Percentiles rank a stretch among this genome's conserved stretches.
These are phyloP conservation scores for Ministeria vibrans DNA, from an alignment of 78 protist species.

Conservation along the genomic window DNA sequence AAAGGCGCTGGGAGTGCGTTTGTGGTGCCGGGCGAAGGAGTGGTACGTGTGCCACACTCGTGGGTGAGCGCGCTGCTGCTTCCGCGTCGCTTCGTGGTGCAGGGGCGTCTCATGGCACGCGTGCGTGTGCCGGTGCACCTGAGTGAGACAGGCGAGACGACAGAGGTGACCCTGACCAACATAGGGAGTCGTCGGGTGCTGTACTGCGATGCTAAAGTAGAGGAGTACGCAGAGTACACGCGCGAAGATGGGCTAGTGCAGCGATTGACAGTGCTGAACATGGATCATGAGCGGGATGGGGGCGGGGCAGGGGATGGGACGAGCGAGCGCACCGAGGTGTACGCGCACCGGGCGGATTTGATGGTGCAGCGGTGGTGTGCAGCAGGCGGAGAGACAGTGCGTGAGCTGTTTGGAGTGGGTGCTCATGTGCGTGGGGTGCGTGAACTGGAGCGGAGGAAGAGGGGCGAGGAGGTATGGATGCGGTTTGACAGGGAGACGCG, in stretches of 20 bases:
- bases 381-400: background rate
- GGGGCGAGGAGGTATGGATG: background rate
- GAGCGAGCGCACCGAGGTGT: background rate
- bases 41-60: no score
- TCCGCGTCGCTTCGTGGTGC: no score
- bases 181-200: no score
- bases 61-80: no score
- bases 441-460: background rate
- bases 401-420: background rate
- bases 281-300: no score
- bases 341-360: background rate
- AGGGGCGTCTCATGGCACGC: no score
- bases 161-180: no score
- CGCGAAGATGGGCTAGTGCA: background rate
- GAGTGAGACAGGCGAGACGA: no score
- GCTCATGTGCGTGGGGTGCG: background rate
- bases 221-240: background rate
- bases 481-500: background rate
- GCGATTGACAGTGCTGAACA: background rate
- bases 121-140: no score
- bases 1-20: no score
- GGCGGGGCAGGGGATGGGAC: no score
- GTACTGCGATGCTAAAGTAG: background rate
- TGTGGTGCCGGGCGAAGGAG: no score
- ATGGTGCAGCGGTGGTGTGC: background rate